Evolutionary conservation across 257 asterid species (phyloP).

Genomic region (Nicotiana tabacum): DNA sequence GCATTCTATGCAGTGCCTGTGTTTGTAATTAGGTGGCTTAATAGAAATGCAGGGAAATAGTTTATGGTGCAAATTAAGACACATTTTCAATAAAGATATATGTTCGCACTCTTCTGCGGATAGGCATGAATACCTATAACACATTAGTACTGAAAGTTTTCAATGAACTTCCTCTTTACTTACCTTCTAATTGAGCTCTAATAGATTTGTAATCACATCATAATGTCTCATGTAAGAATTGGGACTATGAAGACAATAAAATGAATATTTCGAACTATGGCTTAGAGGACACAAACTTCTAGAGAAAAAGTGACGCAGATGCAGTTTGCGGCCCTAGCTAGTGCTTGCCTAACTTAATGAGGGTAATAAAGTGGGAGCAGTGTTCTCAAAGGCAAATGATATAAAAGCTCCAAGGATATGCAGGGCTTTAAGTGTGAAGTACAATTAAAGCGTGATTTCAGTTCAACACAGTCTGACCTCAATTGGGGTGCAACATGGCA

Average conservation of each 20-base stretch:
- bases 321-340: neutral
- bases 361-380: neutral
- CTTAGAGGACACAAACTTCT: neutral
- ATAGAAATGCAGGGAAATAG: neutral
- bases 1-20: neutral
- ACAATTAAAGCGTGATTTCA: neutral
- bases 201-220: neutral
- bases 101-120: neutral
- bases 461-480: neutral
- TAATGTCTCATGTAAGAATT: neutral
- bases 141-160: neutral
- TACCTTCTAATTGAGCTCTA: constrained; percentile 4
- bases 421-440: neutral
- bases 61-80: neutral
- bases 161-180: neutral
- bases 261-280: neutral
- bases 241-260: neutral
- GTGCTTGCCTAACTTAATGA: neutral
- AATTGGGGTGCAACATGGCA: neutral
- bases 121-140: neutral
- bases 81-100: neutral
- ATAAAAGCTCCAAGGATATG: neutral
- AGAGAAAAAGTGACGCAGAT: constrained; percentile 5
- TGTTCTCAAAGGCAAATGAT: neutral
- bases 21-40: neutral